Evolutionary conservation across 1,284 basidiomycete species (phyloP), one percentile per base, ranked within the genome.

Genomic region (Phlebopus sp.): DNA sequence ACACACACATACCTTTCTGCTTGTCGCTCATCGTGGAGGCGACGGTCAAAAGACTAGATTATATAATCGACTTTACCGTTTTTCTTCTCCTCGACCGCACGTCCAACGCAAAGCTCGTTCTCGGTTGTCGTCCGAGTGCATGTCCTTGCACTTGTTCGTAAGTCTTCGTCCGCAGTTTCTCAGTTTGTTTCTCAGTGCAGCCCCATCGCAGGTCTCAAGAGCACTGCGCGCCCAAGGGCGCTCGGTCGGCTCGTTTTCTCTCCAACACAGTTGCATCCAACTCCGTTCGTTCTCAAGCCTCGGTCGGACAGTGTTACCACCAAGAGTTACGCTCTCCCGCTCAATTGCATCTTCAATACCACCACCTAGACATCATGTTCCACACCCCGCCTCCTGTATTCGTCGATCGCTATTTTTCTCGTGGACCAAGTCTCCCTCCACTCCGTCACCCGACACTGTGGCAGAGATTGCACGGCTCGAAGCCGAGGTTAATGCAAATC

Each of bases 401-500:
- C 46, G 41, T 52, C 64, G 58, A 37, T 52, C 49, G 7, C 59
- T 84, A 37, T 69, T 84, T 40, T 82, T 84, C 55, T 68, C 74
- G 4, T 73, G 75, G 42, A 68, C 69, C 32, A 75, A 73, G 46
- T 61, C 74, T n/a, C 60, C 68, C 21, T 59, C 75, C 14, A 66
- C 75, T 1, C 86, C 86, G 2, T 75, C 83, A 2, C 85, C 86
- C 1, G 71, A 76, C 30, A 74, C 82, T 23, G 79, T 89, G 13
- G 84, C 83, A 2, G 74, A 79, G 42, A 83, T 91, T 19, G 78
- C 82, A 14, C 71, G 78, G 9, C 73, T 90, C 37, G 89, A 92
- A 58, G 83, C 82, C 2, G 84, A 83, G 39, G 89, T 84, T 11
- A 86, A 90, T 53, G 77, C 82, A 4, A 70, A 82, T 54, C 84